A percentile compares a stretch with the other conserved stretches of the same genome.
Evolutionary conservation across 768 basidiomycete species (phyloP).

Genomic region (Lactarius indigo): DNA sequence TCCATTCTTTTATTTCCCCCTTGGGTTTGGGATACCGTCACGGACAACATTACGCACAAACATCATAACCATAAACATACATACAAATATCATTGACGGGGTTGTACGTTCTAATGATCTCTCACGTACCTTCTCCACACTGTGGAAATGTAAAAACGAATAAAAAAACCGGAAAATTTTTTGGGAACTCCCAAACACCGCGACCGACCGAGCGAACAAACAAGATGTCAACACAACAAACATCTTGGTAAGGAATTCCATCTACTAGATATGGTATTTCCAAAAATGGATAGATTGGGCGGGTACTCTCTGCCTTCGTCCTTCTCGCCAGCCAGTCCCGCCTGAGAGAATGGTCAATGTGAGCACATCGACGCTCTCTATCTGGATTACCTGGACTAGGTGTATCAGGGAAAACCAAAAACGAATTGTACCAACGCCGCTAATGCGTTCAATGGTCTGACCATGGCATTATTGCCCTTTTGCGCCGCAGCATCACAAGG

Average conservation of each 20-base stretch:
- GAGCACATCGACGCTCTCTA: background rate
- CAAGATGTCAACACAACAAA: background rate
- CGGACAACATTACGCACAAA: conserved; percentile 16
- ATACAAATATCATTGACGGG: conserved; percentile 16
- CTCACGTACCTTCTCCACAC: background rate
- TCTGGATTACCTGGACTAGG: background rate
- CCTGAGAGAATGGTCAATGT: background rate
- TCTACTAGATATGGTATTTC: background rate
- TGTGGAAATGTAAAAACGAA: background rate
- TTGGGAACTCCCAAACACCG: conserved; percentile 4
- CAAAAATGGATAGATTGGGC: background rate
- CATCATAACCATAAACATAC: conserved; percentile 15
- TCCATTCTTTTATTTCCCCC: background rate
- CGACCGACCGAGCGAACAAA: background rate
- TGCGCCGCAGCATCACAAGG: background rate
- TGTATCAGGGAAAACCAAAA: background rate
- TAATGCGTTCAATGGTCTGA: background rate
- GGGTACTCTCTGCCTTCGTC: background rate
- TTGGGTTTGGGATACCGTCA: conserved; percentile 20
- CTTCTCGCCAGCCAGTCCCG: background rate
- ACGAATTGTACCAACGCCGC: background rate
- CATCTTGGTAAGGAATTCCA: background rate
- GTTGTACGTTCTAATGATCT: conserved; percentile 20
- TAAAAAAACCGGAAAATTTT: background rate
- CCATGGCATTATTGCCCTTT: background rate